These are phyloP conservation scores for Pyrus hybrid DNA, from an alignment of 331 rosid genomes.

Conservation along the genomic window DNA sequence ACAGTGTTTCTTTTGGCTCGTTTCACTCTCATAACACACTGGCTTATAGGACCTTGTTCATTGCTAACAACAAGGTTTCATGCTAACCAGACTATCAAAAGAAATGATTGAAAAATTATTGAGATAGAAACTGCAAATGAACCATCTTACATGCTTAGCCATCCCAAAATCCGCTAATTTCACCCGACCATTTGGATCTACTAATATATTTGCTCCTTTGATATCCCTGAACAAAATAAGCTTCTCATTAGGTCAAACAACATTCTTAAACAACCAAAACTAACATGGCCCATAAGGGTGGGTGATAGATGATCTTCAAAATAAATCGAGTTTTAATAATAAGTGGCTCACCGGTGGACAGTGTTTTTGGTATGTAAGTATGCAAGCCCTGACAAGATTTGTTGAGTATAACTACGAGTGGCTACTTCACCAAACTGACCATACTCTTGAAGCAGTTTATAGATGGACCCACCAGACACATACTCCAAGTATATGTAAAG, in stretches of 20 bases:
- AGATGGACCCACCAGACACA: constrained; percentile 50
- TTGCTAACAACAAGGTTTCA: neutral
- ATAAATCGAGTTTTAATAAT: neutral
- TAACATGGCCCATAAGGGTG: neutral
- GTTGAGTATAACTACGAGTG: constrained; percentile 44
- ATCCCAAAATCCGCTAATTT: constrained; percentile 48
- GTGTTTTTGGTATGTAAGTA: constrained; percentile 40
- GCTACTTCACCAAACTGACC: constrained; percentile 40
- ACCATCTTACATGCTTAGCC: constrained; percentile 40
- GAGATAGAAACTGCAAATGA: neutral
- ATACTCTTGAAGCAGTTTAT: constrained; percentile 44
- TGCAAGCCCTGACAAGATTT: constrained; percentile 45
- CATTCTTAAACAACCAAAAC: neutral
- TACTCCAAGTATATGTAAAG: constrained; percentile 44
- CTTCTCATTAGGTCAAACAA: neutral
- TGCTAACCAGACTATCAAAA: neutral
- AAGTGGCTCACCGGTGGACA: constrained; percentile 31
- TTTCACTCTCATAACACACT: neutral
- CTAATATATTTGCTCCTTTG: constrained; percentile 44
- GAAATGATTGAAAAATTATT: neutral
- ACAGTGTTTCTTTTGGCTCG: neutral
- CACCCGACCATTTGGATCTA: constrained; percentile 42
- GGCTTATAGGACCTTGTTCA: neutral
- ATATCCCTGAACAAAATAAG: constrained; percentile 32
- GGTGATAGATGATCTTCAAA: neutral